Conservation (phyloP, 1,284 basidiomycete genomes). For the Schizophyllum amplum region DNA sequence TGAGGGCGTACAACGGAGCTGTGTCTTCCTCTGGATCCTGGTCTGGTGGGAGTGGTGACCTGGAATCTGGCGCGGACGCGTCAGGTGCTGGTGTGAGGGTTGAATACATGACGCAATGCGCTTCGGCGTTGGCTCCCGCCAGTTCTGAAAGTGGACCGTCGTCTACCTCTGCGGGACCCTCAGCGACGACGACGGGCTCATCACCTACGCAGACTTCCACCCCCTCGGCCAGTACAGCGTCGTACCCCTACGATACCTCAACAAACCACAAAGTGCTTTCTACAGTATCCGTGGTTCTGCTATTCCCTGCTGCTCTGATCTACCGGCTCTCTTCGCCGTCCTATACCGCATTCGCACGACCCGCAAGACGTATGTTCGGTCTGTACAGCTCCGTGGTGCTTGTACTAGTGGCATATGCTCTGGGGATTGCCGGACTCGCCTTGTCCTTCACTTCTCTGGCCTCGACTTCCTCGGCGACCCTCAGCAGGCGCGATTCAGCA, state of each 20-base stretch:
- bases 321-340: constrained; percentile 43
- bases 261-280: constrained; percentile 56
- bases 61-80: constrained; percentile 54
- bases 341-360: constrained; percentile 17
- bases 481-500: constrained; percentile 12
- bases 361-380: background rate
- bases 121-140: constrained; percentile 26
- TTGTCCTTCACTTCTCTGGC: constrained; percentile 54
- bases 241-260: constrained; percentile 39
- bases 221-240: constrained; percentile 11
- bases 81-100: constrained; percentile 59
- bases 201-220: constrained; percentile 7
- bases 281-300: constrained; percentile 52
- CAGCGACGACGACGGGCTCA: constrained; percentile 6
- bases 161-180: constrained; percentile 12
- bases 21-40: constrained; percentile 49
- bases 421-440: constrained; percentile 54
- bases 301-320: constrained; percentile 46
- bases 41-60: constrained; percentile 51
- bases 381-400: constrained; percentile 23
- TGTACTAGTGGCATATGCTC: constrained; percentile 45
- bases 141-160: constrained; percentile 14
- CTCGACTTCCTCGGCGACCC: constrained; percentile 13
- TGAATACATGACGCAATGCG: constrained; percentile 53
- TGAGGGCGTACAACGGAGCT: constrained; percentile 58